phyloP scores from a whole-genome alignment of 208 protist genomes.

The Angomonas ambiguus region DNA sequence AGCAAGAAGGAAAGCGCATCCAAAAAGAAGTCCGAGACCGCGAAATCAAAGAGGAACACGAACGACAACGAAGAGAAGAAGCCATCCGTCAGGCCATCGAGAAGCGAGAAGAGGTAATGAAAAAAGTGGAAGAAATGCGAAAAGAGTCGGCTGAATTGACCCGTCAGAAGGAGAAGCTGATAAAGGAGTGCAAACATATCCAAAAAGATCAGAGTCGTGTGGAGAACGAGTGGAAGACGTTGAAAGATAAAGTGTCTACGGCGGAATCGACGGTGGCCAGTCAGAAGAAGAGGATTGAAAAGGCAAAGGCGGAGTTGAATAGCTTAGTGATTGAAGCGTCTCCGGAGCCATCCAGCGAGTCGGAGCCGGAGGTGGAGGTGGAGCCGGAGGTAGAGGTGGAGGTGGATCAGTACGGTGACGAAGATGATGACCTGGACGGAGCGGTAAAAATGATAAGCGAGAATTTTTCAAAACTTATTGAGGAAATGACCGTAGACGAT shows the following conservation, averaged over 20 bases:
- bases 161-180: constrained; percentile 55
- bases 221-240: constrained; percentile 42
- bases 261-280: constrained; percentile 46
- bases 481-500: constrained; percentile 47
- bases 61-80: constrained; percentile 69
- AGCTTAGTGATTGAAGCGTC: constrained; percentile 40
- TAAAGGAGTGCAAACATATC: constrained; percentile 49
- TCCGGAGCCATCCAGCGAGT: constrained; percentile 33
- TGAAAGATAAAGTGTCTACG: constrained; percentile 43
- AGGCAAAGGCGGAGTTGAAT: constrained; percentile 30
- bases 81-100: constrained; percentile 72
- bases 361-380: constrained; percentile 22
- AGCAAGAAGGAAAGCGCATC: constrained; percentile 68
- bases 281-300: constrained; percentile 61
- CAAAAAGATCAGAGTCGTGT: constrained; percentile 56
- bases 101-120: constrained; percentile 64
- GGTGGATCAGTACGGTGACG: constrained; percentile 42
- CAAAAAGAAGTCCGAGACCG: constrained; percentile 69
- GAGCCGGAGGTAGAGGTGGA: neutral
- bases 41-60: constrained; percentile 74
- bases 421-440: constrained; percentile 1
- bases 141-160: constrained; percentile 49
- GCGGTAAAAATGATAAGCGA: constrained; percentile 32
- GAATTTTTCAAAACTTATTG: constrained; percentile 44
- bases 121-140: constrained; percentile 56